Evolutionary conservation across 805 yeast genomes (phyloP), one percentile per base, ranked within the genome.

Genomic region (Cyberlindnera maclurae): DNA sequence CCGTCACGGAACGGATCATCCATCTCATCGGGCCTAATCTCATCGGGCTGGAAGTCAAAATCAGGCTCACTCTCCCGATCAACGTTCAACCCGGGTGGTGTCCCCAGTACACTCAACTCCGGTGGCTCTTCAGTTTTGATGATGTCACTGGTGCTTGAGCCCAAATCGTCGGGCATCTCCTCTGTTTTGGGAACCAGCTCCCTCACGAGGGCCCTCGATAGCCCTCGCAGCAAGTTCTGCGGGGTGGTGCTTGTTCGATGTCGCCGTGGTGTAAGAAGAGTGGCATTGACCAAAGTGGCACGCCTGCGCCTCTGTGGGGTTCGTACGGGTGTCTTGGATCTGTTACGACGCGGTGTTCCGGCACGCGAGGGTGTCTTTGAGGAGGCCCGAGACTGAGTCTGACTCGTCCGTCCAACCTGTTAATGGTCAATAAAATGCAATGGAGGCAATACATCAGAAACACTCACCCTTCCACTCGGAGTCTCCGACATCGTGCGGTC

Each of bases 251-350:
- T 46, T 12, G 33, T 33, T 24, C 53, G 34, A 5, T 43, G 43
- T 15, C 58, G 33, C 31, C 54, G 41, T 5, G 58, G 52, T 1
- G 55, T 43, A 3, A 54, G 33, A 12, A 51, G 22, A 13, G 44
- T 46, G 2, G 56, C 53, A 15, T 48, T 43, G 8, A 49, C 45
- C 4, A 54, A 43, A 1, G 51, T 44, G 7, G 54, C 47, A 32
- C 57, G 37, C 22, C 57, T 39, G 37, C 58, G 34, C 26, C 53
- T 47, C 7, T 51, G 40, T 13, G 52, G 56, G 2, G 58, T 53
- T 9, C 54, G 37, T 20, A 49, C 46, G 10, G 55, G 55, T 1
- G 55, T 49, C 33, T 46, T 42, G 4, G 51, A 45, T 5, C 40
- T 31, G 26, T 38, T 39, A 36, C 49, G 22, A 12, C 37, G 41